Evolutionary conservation across 1,284 basidiomycete genomes (phyloP).

Genomic region (Xerocomus amazonicus): DNA sequence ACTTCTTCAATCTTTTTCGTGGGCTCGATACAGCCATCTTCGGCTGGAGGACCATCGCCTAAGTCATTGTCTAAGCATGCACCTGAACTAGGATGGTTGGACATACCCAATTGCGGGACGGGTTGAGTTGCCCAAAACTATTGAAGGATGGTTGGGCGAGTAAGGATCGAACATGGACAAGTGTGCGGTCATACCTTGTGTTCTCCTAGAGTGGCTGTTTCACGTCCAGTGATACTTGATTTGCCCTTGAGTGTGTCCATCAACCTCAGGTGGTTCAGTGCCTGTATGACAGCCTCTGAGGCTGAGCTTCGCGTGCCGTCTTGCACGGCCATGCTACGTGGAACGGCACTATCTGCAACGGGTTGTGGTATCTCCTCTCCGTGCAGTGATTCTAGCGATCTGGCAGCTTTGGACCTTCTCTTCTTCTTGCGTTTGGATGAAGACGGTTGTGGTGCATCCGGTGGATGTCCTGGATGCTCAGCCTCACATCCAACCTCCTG

Average conservation of each 20-base stretch:
- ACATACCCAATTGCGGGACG: constrained; percentile 78
- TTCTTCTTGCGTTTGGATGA: constrained; percentile 67
- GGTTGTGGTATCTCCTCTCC: constrained; percentile 47
- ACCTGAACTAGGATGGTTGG: not conserved
- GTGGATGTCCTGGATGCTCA: constrained; percentile 31
- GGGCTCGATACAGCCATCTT: constrained; percentile 89
- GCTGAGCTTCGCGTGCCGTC: constrained; percentile 25
- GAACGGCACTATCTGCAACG: constrained; percentile 54
- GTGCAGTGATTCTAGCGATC: constrained; percentile 38
- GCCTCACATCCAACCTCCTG: constrained; percentile 35
- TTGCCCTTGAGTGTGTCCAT: constrained; percentile 74
- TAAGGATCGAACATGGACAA: not conserved
- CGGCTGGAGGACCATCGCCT: constrained; percentile 65
- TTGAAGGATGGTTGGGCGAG: not conserved
- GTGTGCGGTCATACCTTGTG: constrained; percentile 65
- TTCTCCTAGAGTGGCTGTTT: constrained; percentile 76
- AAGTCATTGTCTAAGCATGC: constrained; percentile 3
- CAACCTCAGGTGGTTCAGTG: constrained; percentile 66
- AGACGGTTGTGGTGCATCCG: constrained; percentile 34
- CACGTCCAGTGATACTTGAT: constrained; percentile 61
- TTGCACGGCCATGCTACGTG: constrained; percentile 43
- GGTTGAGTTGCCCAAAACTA: constrained; percentile 97
- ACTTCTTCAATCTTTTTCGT: constrained; percentile 77
- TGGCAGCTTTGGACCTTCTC: constrained; percentile 70
- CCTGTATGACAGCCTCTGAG: constrained; percentile 54